Percentiles rank a stretch among this genome's conserved stretches.
Evolutionary conservation across 108 stramenopile genomes (phyloP).

Genomic region (Cyclotella kingstonii): DNA sequence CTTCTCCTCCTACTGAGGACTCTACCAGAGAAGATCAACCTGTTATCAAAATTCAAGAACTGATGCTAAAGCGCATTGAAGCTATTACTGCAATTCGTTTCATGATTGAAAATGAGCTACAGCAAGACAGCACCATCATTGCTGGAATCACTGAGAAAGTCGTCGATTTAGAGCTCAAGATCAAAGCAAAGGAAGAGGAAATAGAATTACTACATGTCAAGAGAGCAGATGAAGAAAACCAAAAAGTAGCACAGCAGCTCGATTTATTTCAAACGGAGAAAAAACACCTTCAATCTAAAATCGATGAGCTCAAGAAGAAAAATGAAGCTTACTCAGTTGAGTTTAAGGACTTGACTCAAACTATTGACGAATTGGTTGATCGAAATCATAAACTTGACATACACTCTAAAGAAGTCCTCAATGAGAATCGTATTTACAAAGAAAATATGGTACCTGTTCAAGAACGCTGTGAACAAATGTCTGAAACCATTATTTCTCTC

Average conservation of each 20-base stretch:
- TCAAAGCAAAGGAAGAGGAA: background rate
- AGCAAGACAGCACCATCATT: slow-evolving; percentile 15
- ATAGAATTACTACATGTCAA: background rate
- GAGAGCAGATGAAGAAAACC: background rate
- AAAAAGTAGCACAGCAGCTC: background rate
- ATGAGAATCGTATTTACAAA: background rate
- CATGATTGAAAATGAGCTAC: slow-evolving; percentile 2
- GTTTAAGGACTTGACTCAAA: background rate
- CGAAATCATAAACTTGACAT: background rate
- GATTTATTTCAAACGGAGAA: too few relatives aligned
- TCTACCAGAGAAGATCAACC: slow-evolving; percentile 3
- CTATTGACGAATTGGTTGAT: background rate
- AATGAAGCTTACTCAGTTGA: background rate
- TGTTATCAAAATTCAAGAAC: slow-evolving; percentile 4
- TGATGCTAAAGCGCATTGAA: slow-evolving; percentile 12
- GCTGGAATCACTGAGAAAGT: slow-evolving; percentile 15
- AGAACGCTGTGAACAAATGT: slow-evolving; percentile 4
- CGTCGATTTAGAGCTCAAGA: background rate
- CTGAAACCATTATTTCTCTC: background rate
- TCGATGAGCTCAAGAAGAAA: background rate
- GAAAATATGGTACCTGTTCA: background rate
- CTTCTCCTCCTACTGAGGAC: too few relatives aligned
- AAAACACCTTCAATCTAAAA: too few relatives aligned
- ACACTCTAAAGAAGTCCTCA: background rate
- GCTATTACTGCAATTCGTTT: slow-evolving; percentile 7